Evolutionary conservation across 2,329 filamentous ascomycete species (phyloP).

Genomic region (Epichloe hybrida): DNA sequence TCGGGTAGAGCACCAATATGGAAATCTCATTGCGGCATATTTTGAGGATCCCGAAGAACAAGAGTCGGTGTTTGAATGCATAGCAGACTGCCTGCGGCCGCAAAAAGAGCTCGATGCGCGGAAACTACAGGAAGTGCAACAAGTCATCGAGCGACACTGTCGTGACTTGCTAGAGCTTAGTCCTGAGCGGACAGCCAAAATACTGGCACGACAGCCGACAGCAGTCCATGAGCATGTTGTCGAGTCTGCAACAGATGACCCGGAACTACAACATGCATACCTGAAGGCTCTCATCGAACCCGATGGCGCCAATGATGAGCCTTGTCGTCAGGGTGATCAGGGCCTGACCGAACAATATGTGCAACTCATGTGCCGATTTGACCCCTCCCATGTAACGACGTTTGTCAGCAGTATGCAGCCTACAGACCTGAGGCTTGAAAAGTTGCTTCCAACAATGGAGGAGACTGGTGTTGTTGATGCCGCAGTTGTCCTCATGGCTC

Average conservation of each 20-base stretch:
- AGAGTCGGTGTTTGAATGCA: conserved; percentile 62
- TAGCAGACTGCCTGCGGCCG: conserved; percentile 59
- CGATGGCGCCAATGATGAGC: conserved; percentile 19
- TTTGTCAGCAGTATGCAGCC: conserved; percentile 68
- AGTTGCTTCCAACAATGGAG: conserved; percentile 77
- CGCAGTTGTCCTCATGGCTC: conserved; percentile 77
- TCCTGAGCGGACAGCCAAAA: conserved; percentile 49
- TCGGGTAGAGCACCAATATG: conserved; percentile 64
- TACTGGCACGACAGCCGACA: conserved; percentile 46
- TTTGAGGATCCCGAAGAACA: conserved; percentile 75
- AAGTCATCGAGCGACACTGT: conserved; percentile 52
- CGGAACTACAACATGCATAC: conserved; percentile 61
- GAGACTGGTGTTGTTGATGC: conserved; percentile 83
- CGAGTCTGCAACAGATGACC: conserved; percentile 43
- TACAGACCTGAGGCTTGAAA: conserved; percentile 64
- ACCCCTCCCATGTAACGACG: conserved; percentile 68
- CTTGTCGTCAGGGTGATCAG: conserved; percentile 28
- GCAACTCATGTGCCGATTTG: conserved; percentile 78
- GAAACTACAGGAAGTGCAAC: conserved; percentile 58
- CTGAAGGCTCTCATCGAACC: conserved; percentile 63
- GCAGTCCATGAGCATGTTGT: conserved; percentile 56
- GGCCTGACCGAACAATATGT: conserved; percentile 73
- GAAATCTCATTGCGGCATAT: conserved; percentile 64
- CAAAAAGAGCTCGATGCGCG: conserved; percentile 50
- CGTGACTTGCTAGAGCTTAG: conserved; percentile 54